Evolutionary conservation across 108 stramenopile genomes (phyloP).

Genomic region (Mediolabrus comicus): DNA sequence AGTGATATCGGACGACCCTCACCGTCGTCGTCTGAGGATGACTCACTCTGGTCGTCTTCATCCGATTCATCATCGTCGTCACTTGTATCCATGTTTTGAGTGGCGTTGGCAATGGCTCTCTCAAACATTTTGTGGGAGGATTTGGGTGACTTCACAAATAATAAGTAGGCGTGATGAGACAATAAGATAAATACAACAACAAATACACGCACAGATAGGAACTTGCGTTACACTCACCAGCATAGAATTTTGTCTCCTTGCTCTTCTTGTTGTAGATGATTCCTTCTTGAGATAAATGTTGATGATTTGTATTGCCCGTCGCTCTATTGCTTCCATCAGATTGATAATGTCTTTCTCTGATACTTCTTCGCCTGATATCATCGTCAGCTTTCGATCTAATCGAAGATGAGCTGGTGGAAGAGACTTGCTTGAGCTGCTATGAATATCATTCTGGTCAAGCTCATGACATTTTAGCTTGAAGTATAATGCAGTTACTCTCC

Average conservation of each 20-base stretch:
- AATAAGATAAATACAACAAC: too few relatives aligned
- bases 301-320: constrained; percentile 64
- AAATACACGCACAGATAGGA: background rate
- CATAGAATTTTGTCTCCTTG: constrained; percentile 29
- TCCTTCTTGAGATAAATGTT: constrained; percentile 26
- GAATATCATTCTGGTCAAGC: constrained; percentile 16
- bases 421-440: constrained; percentile 6
- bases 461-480: constrained; percentile 78
- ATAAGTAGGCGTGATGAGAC: too few relatives aligned
- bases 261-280: constrained; percentile 1
- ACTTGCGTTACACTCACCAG: constrained; percentile 23
- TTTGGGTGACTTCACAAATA: constrained; percentile 7
- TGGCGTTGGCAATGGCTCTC: constrained; percentile 23
- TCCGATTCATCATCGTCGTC: constrained; percentile 29
- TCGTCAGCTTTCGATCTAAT: constrained; percentile 48
- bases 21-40: constrained; percentile 30
- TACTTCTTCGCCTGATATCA: constrained; percentile 54
- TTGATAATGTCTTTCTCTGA: constrained; percentile 69
- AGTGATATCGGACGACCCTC: constrained; percentile 47
- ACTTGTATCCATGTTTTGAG: background rate
- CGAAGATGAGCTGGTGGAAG: constrained; percentile 12
- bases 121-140: constrained; percentile 32
- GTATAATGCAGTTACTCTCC: constrained; percentile 59
- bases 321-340: constrained; percentile 70
- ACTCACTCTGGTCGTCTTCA: constrained; percentile 28